Evolutionary conservation across 306 rosid species (phyloP).

Genomic region (Acacia crassicarpa): DNA sequence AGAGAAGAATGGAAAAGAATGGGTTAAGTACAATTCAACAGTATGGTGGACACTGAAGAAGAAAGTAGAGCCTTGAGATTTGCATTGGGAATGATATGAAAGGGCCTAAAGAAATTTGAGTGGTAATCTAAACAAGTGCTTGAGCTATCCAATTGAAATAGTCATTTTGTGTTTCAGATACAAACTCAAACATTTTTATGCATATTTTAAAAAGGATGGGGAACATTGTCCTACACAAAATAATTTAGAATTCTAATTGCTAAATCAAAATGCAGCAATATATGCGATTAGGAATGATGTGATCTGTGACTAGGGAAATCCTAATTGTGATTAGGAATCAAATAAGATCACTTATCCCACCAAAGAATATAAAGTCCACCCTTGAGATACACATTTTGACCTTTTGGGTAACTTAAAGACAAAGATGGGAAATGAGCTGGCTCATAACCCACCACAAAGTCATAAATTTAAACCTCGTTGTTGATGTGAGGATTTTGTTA

Average conservation of each 20-base stretch:
- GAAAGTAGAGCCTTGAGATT: neutral
- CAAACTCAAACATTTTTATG: neutral
- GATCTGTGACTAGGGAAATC: neutral
- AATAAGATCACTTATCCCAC: neutral
- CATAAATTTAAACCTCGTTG: too few relatives aligned
- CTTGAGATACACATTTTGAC: neutral
- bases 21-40: slow-evolving; percentile 21
- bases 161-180: slow-evolving; percentile 1
- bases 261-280: neutral
- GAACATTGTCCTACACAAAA: neutral
- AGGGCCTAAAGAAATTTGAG: neutral
- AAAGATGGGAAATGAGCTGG: too few relatives aligned
- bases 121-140: neutral
- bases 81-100: neutral
- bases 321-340: neutral
- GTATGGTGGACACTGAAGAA: neutral
- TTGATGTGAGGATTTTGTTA: too few relatives aligned
- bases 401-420: neutral
- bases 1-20: neutral
- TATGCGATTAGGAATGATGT: neutral
- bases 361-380: neutral
- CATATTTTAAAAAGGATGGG: neutral
- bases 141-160: slow-evolving; percentile 5
- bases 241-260: neutral
- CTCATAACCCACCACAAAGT: too few relatives aligned